Percentiles rank a stretch among this genome's conserved stretches.
Conservation (phyloP, 2,329 filamentous ascomycete genomes). For the Fusarium mundagurra region DNA sequence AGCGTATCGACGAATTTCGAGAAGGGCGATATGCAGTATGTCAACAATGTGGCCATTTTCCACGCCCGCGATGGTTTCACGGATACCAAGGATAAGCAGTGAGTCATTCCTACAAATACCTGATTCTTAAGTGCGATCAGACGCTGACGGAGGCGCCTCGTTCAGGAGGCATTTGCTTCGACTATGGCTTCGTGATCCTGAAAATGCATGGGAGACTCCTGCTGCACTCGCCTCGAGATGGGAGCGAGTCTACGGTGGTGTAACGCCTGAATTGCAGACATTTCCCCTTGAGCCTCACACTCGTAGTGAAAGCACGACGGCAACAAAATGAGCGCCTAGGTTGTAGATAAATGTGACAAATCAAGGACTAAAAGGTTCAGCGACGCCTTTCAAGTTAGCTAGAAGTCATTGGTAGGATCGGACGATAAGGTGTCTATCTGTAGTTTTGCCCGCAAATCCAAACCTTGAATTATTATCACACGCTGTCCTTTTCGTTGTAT, state of each 20-base stretch:
- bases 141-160: rapidly evolving
- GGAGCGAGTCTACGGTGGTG: not conserved
- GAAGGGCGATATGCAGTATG: not conserved
- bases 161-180: not conserved
- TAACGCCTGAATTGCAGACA: not conserved
- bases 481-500: no score
- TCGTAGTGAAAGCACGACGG: not conserved
- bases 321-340: not conserved
- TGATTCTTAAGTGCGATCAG: not conserved
- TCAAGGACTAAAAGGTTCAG: no score
- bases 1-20: not conserved
- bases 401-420: no score
- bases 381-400: no score
- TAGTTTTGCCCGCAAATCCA: no score
- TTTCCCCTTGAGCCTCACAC: not conserved
- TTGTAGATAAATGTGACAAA: no score
- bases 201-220: not conserved
- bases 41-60: not conserved
- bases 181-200: not conserved
- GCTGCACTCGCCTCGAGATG: not conserved
- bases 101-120: not conserved
- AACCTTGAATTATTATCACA: no score
- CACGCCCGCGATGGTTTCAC: not conserved
- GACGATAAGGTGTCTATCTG: no score
- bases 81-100: not conserved